These are phyloP conservation scores for Peterozyma toletana DNA, from an alignment of 805 yeast genomes.

Conservation along the genomic window DNA sequence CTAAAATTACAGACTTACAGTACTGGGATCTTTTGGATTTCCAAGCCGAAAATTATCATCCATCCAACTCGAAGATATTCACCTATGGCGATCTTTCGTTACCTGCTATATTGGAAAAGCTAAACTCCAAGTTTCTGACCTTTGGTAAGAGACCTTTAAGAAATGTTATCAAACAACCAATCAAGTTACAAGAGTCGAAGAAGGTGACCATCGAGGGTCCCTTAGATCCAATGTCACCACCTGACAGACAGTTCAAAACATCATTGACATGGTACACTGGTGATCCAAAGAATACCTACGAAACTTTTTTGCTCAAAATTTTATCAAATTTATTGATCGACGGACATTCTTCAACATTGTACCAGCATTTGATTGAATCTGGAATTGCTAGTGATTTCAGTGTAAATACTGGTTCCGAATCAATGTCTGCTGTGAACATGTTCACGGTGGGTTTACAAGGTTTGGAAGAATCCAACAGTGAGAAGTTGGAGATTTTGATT, in stretches of 20 bases:
- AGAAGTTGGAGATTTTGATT: conserved; percentile 44
- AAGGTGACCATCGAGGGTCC: conserved; percentile 58
- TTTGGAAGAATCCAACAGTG: conserved; percentile 35
- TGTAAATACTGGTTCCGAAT: conserved; percentile 82
- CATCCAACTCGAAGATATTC: conserved; percentile 80
- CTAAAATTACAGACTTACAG: conserved; percentile 61
- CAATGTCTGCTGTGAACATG: conserved; percentile 66
- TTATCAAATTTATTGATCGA: conserved; percentile 68
- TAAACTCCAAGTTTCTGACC: conserved; percentile 40
- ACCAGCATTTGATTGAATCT: conserved; percentile 78
- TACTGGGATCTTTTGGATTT: conserved; percentile 75
- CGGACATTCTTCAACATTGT: conserved; percentile 89
- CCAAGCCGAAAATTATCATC: conserved; percentile 75
- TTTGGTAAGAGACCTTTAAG: conserved; percentile 43
- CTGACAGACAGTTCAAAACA: conserved; percentile 64
- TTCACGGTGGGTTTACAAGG: conserved; percentile 88
- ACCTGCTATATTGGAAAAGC: conserved; percentile 45
- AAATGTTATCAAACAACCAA: conserved; percentile 36
- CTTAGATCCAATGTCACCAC: conserved; percentile 65
- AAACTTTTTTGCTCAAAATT: conserved; percentile 64
- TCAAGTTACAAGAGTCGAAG: conserved; percentile 27
- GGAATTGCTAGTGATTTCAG: conserved; percentile 82
- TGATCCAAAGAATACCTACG: conserved; percentile 58
- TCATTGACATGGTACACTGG: conserved; percentile 90
- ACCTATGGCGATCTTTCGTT: conserved; percentile 81